Evolutionary conservation across 352 stramenopile species (phyloP).

Genomic region (Globisporangium apiculatum): DNA sequence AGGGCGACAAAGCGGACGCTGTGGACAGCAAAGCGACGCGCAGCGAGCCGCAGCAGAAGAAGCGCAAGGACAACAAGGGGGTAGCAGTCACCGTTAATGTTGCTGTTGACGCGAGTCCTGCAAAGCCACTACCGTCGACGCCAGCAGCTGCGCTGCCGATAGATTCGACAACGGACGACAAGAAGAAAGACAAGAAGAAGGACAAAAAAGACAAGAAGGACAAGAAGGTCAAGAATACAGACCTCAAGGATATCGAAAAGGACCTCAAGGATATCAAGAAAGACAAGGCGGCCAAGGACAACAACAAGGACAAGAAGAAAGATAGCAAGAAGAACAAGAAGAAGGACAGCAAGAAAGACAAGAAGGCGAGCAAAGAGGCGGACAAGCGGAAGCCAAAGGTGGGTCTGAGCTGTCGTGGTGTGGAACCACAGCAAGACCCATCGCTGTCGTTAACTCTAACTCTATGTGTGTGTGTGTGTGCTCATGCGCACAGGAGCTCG

Average conservation of each 20-base stretch:
- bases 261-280: too few relatives aligned
- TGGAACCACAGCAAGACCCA: not conserved
- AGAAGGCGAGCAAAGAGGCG: conserved; percentile 11
- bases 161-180: not conserved
- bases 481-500: conserved; percentile 29
- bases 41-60: conserved; percentile 17
- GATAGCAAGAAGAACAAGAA: too few relatives aligned
- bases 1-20: too few relatives aligned
- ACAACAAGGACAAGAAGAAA: too few relatives aligned
- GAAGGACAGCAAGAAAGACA: conserved; percentile 11
- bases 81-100: not conserved
- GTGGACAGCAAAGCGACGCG: not conserved
- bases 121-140: too few relatives aligned
- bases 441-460: too few relatives aligned
- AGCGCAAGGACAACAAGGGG: not conserved
- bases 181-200: conserved; percentile 10
- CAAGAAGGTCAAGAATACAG: conserved; percentile 21
- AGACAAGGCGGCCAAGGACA: too few relatives aligned
- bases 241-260: too few relatives aligned
- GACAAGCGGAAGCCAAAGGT: conserved; percentile 39
- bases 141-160: too few relatives aligned
- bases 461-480: not conserved
- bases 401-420: not conserved
- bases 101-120: not conserved
- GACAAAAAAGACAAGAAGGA: conserved; percentile 20